These are phyloP conservation scores for Galerina marginata DNA, from an alignment of 768 basidiomycete genomes.

Conservation along the genomic window DNA sequence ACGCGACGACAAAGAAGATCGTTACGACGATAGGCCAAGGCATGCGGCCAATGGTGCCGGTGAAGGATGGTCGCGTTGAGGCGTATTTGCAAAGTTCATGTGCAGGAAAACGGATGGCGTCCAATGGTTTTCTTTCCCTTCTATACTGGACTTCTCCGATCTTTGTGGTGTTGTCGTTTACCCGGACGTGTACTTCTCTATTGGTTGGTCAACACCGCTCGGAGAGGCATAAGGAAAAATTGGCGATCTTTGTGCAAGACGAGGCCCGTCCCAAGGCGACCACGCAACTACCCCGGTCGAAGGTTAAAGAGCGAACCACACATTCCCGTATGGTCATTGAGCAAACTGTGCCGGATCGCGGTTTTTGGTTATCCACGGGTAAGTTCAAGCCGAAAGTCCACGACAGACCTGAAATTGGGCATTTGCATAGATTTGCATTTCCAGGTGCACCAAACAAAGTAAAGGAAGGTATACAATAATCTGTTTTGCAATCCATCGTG, in stretches of 20 bases:
- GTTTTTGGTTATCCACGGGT: not conserved
- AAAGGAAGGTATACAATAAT: not conserved
- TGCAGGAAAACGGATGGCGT: conserved; percentile 42
- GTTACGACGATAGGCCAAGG: conserved; percentile 79
- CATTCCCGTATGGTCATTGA: conserved; percentile 1
- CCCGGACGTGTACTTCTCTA: conserved; percentile 60
- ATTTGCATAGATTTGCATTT: not conserved
- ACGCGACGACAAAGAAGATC: conserved; percentile 86
- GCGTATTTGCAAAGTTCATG: conserved; percentile 39
- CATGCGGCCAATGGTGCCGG: conserved; percentile 60
- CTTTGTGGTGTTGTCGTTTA: conserved; percentile 57
- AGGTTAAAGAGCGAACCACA: conserved; percentile 13
- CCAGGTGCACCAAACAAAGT: not conserved
- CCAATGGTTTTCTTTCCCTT: conserved; percentile 46
- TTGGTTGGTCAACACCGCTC: conserved; percentile 47
- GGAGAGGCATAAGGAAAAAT: conserved; percentile 37
- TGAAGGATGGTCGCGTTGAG: conserved; percentile 80
- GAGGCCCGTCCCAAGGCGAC: conserved; percentile 19
- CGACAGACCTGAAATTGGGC: not conserved
- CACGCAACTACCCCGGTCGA: conserved; percentile 13
- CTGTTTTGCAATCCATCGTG: not conserved
- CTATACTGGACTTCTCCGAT: conserved; percentile 55
- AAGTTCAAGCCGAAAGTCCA: not conserved
- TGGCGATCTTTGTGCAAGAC: conserved; percentile 14
- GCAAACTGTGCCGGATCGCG: not conserved